A percentile compares a stretch with the other conserved stretches of the same genome.
Conservation (phyloP, 306 rosid species). For the Aeschynomene evenia region DNA sequence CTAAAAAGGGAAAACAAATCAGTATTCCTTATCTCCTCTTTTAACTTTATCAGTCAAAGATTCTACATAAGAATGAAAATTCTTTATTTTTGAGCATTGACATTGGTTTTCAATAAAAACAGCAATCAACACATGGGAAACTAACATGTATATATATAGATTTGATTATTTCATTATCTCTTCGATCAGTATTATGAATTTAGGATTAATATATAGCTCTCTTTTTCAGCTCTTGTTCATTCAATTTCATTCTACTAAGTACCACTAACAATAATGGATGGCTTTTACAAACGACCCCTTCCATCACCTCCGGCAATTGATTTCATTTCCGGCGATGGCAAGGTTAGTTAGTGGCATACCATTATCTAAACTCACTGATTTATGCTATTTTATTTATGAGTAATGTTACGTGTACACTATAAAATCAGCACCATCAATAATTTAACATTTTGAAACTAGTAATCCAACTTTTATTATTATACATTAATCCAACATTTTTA, state of each 20-base stretch:
- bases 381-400: background rate
- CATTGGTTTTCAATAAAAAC: background rate
- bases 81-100: background rate
- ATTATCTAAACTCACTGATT: background rate
- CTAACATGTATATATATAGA: background rate
- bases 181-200: background rate
- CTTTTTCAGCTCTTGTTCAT: background rate
- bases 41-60: background rate
- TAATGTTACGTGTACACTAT: too few relatives aligned
- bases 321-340: conserved; percentile 20
- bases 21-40: background rate
- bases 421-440: too few relatives aligned
- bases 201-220: background rate
- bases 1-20: background rate
- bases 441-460: too few relatives aligned
- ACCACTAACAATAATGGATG: background rate
- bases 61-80: too few relatives aligned
- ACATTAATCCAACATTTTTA: too few relatives aligned
- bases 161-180: background rate
- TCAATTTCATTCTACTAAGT: background rate
- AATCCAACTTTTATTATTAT: too few relatives aligned
- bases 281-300: conserved; percentile 28
- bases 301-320: conserved; percentile 35
- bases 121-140: background rate
- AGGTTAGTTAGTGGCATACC: background rate